A percentile compares a stretch with the other conserved stretches of the same genome.
phyloP scores from a whole-genome alignment of 2,329 filamentous ascomycete genomes.

The Shiraia sp. region DNA sequence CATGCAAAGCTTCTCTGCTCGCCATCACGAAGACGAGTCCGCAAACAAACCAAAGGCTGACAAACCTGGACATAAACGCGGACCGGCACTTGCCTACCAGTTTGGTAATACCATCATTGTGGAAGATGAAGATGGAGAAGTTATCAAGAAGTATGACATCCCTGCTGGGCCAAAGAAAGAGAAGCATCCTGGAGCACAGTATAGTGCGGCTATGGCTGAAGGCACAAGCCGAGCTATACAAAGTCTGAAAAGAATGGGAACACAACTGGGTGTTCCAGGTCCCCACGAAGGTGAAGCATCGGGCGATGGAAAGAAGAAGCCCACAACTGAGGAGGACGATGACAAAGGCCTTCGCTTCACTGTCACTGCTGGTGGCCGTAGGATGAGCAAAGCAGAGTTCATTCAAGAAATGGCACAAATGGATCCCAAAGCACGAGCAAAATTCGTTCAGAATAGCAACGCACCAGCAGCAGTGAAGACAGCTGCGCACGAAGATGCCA shows the following conservation, averaged over 20 bases:
- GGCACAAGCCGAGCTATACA: slow-evolving; percentile 47
- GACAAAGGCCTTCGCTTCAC: slow-evolving; percentile 76
- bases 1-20: slow-evolving; percentile 52
- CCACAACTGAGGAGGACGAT: slow-evolving; percentile 59
- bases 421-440: slow-evolving; percentile 66
- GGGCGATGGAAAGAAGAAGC: slow-evolving; percentile 19
- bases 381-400: slow-evolving; percentile 82
- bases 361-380: slow-evolving; percentile 70
- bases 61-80: slow-evolving; percentile 52
- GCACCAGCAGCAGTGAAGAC: slow-evolving; percentile 53
- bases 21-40: slow-evolving; percentile 44
- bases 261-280: slow-evolving; percentile 53
- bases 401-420: slow-evolving; percentile 73
- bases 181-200: slow-evolving; percentile 30
- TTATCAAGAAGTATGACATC: slow-evolving; percentile 81
- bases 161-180: slow-evolving; percentile 55
- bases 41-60: slow-evolving; percentile 36
- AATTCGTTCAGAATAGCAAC: slow-evolving; percentile 52
- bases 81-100: slow-evolving; percentile 81
- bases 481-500: slow-evolving; percentile 50
- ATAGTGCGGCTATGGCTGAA: slow-evolving; percentile 37
- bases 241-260: slow-evolving; percentile 56
- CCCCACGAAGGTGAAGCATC: slow-evolving; percentile 29
- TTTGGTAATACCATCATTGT: slow-evolving; percentile 90
- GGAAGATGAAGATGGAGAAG: slow-evolving; percentile 83